A percentile compares a stretch with the other conserved stretches of the same genome.
These are phyloP conservation scores for Phytophthora litchii DNA, from an alignment of 352 stramenopile genomes.

Conservation along the genomic window DNA sequence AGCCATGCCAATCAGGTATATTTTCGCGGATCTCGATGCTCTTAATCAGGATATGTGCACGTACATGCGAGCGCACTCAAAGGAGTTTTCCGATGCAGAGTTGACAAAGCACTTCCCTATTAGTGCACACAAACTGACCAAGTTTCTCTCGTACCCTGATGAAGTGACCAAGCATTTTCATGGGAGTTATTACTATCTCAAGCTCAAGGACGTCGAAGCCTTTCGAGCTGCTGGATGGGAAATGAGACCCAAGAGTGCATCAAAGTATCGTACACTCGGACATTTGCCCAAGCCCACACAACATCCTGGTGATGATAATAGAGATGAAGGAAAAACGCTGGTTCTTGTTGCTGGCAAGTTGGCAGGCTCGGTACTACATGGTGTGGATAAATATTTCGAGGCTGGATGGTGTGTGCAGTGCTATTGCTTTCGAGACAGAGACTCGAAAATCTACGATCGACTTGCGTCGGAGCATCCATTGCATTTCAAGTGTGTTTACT, in stretches of 20 bases:
- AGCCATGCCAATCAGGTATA: slow-evolving; percentile 20
- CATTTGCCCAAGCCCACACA: slow-evolving; percentile 27
- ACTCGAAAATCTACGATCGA: slow-evolving; percentile 15
- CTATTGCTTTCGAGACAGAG: slow-evolving; percentile 26
- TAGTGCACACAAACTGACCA: slow-evolving; percentile 21
- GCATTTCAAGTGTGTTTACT: slow-evolving; percentile 23
- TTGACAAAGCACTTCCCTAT: slow-evolving; percentile 21
- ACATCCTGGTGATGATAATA: neutral
- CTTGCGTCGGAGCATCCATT: slow-evolving; percentile 7
- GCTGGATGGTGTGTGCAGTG: slow-evolving; percentile 26
- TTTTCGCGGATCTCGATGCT: slow-evolving; percentile 33
- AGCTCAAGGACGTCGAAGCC: slow-evolving; percentile 20
- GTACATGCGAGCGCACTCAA: slow-evolving; percentile 19
- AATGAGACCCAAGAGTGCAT: slow-evolving; percentile 27
- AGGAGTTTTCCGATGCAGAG: slow-evolving; percentile 19
- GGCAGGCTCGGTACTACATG: slow-evolving; percentile 10
- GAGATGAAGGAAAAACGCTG: slow-evolving; percentile 11
- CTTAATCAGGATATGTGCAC: slow-evolving; percentile 23
- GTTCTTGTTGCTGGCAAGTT: slow-evolving; percentile 26
- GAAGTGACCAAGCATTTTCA: slow-evolving; percentile 12
- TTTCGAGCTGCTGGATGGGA: slow-evolving; percentile 26
- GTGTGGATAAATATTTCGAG: slow-evolving; percentile 30
- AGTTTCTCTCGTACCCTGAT: slow-evolving; percentile 9
- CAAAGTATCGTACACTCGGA: slow-evolving; percentile 24
- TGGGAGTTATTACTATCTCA: slow-evolving; percentile 23